phyloP scores from a whole-genome alignment of 2,329 filamentous ascomycete genomes.

The Pestalotiopsis sp. region DNA sequence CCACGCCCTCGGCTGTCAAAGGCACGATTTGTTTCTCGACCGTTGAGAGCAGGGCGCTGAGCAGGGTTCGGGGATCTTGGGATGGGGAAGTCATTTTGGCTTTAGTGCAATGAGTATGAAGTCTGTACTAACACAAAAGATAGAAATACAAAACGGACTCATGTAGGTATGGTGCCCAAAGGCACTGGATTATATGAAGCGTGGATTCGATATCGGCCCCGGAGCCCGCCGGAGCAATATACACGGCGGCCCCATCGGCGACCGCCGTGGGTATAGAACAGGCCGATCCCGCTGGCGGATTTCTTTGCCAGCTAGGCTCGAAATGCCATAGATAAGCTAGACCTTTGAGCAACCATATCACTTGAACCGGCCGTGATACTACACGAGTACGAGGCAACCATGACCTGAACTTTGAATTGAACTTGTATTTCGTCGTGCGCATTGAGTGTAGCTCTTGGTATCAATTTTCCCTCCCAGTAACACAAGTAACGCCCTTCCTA shows the following conservation, averaged over 20 bases:
- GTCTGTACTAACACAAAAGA: background rate
- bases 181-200: background rate
- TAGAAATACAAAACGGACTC: background rate
- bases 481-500: background rate
- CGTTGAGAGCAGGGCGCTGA: conserved; percentile 40
- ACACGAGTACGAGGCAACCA: too few relatives aligned
- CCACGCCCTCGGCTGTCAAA: conserved; percentile 48
- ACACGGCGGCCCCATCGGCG: background rate
- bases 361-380: background rate
- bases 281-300: background rate
- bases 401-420: too few relatives aligned
- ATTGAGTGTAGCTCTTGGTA: background rate
- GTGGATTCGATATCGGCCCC: background rate
- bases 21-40: conserved; percentile 51
- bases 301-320: background rate
- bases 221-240: background rate
- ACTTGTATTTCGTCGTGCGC: background rate
- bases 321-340: background rate
- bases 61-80: conserved; percentile 31
- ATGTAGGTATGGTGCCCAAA: background rate
- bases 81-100: conserved; percentile 15
- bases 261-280: background rate
- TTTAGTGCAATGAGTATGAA: background rate
- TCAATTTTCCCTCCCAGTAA: background rate
- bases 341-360: background rate